Conservation (phyloP, 1,139 yeast genomes). For the Geotrichum phurueaensis region DNA sequence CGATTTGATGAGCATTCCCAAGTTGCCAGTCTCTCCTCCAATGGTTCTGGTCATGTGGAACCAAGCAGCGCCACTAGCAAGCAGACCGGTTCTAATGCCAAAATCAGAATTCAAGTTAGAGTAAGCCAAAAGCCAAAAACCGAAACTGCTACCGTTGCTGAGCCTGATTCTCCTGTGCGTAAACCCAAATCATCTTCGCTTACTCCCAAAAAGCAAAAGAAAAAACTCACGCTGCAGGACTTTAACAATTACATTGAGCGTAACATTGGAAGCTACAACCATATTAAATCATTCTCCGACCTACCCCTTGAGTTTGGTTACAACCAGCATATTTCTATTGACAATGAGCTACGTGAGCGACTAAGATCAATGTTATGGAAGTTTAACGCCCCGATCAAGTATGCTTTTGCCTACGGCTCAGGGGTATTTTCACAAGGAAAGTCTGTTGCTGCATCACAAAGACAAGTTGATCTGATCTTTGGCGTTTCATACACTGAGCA, state of each 20-base stretch:
- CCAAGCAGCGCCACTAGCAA: neutral
- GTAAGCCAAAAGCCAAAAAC: neutral
- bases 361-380: slow-evolving; percentile 48
- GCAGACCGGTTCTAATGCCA: neutral
- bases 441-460: slow-evolving; percentile 35
- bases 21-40: neutral
- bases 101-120: neutral
- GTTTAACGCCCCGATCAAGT: slow-evolving; percentile 64
- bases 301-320: slow-evolving; percentile 50
- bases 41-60: neutral
- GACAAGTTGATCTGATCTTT: slow-evolving; percentile 84
- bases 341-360: slow-evolving; percentile 42
- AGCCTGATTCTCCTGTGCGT: neutral
- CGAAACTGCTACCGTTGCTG: neutral
- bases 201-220: neutral
- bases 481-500: slow-evolving; percentile 66
- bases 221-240: slow-evolving; percentile 4
- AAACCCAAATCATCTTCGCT: neutral
- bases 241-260: slow-evolving; percentile 24
- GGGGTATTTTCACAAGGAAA: slow-evolving; percentile 83
- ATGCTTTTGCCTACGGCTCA: slow-evolving; percentile 90
- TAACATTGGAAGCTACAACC: slow-evolving; percentile 24
- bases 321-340: slow-evolving; percentile 53
- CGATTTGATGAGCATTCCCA: neutral
- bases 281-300: slow-evolving; percentile 40